phyloP scores from a whole-genome alignment of 2,329 filamentous ascomycete genomes.

The Rhexocercosporidium sp. region DNA sequence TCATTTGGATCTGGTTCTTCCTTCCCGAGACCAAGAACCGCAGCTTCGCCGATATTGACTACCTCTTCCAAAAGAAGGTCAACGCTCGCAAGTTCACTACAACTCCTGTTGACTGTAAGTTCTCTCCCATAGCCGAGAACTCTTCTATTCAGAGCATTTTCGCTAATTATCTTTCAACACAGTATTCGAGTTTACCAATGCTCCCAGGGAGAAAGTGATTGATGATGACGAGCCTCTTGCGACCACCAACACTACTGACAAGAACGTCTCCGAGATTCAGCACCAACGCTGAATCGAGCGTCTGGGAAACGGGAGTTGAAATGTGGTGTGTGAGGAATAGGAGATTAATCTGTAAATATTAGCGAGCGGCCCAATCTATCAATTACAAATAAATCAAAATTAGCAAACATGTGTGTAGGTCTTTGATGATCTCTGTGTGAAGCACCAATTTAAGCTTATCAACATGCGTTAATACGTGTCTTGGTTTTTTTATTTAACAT shows the following conservation, averaged over 20 bases:
- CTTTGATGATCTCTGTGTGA: no score
- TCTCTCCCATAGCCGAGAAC: background rate
- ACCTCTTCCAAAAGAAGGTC: conserved; percentile 15
- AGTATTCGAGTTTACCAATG: conserved; percentile 5
- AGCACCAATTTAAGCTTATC: no score
- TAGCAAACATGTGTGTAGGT: no score
- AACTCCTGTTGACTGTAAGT: conserved; percentile 14
- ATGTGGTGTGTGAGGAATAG: no score
- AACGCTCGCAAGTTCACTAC: conserved; percentile 1
- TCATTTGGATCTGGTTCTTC: conserved; percentile 2
- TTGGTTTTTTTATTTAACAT: no score
- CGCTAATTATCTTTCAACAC: background rate
- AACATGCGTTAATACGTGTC: no score
- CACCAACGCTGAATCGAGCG: background rate
- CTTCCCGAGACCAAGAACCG: conserved; percentile 12
- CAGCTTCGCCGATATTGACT: conserved; percentile 15
- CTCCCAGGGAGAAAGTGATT: background rate
- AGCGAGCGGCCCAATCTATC: no score
- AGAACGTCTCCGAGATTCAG: background rate
- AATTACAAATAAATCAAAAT: no score
- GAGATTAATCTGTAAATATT: no score
- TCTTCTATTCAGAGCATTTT: background rate
- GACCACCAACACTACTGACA: background rate
- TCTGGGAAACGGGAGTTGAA: no score
- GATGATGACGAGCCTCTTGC: background rate